Evolutionary conservation across 2,329 filamentous ascomycete genomes (phyloP), one percentile per base, ranked within the genome.

Genomic region (Nemania sp.): DNA sequence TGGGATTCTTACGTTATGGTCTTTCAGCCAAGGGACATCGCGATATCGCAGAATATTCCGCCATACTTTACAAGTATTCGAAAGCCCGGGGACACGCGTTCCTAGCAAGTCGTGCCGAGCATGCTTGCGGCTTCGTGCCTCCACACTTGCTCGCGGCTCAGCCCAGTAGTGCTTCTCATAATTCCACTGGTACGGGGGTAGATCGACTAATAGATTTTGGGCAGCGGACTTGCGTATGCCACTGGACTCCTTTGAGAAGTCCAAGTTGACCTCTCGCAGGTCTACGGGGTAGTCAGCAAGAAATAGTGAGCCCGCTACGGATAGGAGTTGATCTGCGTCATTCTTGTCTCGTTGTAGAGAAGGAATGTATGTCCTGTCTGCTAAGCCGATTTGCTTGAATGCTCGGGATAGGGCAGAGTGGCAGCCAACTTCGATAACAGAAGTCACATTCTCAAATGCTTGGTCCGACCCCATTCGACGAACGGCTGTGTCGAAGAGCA

Each of bases 21-120:
- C 77, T 3, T 68, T 63, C 5, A 83, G 64, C 82, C 81, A 83
- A 5, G 77, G 72, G 8, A 79, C 32, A 60, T 81, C 78, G 1
- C 74, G 73, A 10, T 77, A 59, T 3, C 75, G 71, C 0, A 83
- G 71, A 3, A 81, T 59, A 58, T 81, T 82, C 8, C 78, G 73
- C 78, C 79, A 84, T 1, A 61, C 49, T 0, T 54, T 60, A 20
- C 26, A 43, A 18, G 45, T 41, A 5, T 64, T 56, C 1, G 66
- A 69, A 26, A 69, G 54, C 7, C 68, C 71, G 1, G 57, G 15
- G 0, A 70, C 43, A n/a, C 62, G 64, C 2, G 45, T 61, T 8
- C 67, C 64, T 4, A 70, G 60, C 1, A 75, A 13, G 57, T 73
- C 73, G 27, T 74, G 70, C 7, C 70, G 67, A 7, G 64, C 66